A percentile compares a stretch with the other conserved stretches of the same genome.
These are phyloP conservation scores for Cenchrus americanus DNA, from an alignment of 176 grass and related monocot species.

Conservation along the genomic window DNA sequence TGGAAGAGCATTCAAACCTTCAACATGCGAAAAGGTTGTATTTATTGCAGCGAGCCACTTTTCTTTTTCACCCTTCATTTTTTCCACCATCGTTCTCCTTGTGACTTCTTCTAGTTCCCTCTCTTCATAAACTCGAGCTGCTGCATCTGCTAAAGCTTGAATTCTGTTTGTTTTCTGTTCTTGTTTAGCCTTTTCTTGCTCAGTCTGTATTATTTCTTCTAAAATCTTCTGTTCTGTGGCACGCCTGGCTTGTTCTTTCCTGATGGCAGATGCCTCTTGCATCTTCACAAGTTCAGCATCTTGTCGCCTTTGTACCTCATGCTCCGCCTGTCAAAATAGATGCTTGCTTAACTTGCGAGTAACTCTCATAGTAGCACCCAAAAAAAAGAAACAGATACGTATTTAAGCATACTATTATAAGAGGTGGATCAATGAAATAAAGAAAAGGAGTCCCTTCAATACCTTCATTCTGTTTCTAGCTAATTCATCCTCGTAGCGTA, in stretches of 20 bases:
- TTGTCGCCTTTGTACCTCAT: constrained; percentile 65
- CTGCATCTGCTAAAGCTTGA: constrained; percentile 59
- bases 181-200: constrained; percentile 61
- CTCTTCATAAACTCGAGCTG: constrained; percentile 50
- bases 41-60: constrained; percentile 97
- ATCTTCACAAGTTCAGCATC: constrained; percentile 91
- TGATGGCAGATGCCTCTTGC: constrained; percentile 71
- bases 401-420: constrained; percentile 3
- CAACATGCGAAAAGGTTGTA: constrained; percentile 86
- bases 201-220: constrained; percentile 53
- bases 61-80: constrained; percentile 70
- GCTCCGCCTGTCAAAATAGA: constrained; percentile 61
- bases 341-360: constrained; percentile 18
- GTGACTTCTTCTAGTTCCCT: constrained; percentile 59
- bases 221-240: constrained; percentile 80
- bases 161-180: constrained; percentile 45
- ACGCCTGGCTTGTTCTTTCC: constrained; percentile 71
- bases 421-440: not conserved
- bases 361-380: constrained; percentile 4
- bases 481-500: constrained; percentile 86
- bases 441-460: not conserved
- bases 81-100: constrained; percentile 62
- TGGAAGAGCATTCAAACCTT: constrained; percentile 57
- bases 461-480: constrained; percentile 91
- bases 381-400: constrained; percentile 2